These are phyloP conservation scores for Leishmania braziliensis DNA, from an alignment of 208 protist species.

Conservation along the genomic window DNA sequence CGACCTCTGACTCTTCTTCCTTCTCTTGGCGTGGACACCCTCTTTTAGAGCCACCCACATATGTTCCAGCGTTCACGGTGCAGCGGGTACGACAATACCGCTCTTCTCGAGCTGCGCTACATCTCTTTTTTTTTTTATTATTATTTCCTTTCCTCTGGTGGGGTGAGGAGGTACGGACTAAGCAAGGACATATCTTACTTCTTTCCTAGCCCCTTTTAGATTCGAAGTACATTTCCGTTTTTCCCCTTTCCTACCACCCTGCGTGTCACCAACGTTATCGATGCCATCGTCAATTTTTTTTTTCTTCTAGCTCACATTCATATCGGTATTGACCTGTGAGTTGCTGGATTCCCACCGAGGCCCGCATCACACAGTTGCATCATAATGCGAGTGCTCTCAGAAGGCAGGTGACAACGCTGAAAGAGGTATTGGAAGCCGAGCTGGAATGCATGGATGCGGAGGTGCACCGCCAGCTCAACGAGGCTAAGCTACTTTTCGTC, in stretches of 20 bases:
- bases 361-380: conserved; percentile 19
- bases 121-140: too few species aligned
- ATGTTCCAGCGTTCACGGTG: not conserved
- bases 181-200: not conserved
- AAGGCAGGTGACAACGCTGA: conserved; percentile 14
- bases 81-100: not conserved
- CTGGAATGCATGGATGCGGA: conserved; percentile 12
- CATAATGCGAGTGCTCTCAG: conserved; percentile 14
- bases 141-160: not conserved
- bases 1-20: not conserved
- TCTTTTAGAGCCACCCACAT: not conserved
- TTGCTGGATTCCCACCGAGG: conserved; percentile 9
- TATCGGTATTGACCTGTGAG: not conserved
- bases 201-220: not conserved
- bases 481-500: conserved; percentile 13
- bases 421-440: conserved; percentile 8
- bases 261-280: not conserved
- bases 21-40: not conserved
- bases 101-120: not conserved
- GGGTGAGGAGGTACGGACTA: not conserved
- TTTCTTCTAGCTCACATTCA: not conserved
- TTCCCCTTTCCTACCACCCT: not conserved
- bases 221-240: not conserved
- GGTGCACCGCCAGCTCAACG: conserved; percentile 11
- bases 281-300: not conserved